Conservation (phyloP, 2,329 filamentous ascomycete species). For the Setomelanomma holmii region DNA sequence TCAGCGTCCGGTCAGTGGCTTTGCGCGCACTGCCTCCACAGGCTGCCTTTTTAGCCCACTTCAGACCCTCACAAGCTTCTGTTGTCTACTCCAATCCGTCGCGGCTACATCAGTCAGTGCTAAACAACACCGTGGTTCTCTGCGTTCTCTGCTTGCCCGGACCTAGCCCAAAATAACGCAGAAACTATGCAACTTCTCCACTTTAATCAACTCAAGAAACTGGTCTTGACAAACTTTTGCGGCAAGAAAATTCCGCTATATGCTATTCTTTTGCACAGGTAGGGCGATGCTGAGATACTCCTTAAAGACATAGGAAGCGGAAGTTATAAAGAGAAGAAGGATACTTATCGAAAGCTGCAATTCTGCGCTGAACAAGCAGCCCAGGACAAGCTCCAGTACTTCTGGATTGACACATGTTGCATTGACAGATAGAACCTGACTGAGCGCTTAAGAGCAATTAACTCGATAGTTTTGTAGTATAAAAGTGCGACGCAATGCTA, state of each 20-base stretch:
- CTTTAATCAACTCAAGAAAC: neutral
- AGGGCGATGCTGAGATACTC: conserved; percentile 33
- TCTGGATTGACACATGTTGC: conserved; percentile 22
- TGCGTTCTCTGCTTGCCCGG: no score
- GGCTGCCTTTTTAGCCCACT: neutral
- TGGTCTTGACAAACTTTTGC: conserved; percentile 11
- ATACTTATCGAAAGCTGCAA: neutral
- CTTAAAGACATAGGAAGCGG: conserved; percentile 24
- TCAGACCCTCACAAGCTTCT: no score
- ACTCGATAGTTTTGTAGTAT: no score
- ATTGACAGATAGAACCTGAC: conserved; percentile 11
- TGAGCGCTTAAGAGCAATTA: no score
- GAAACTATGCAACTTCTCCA: conserved; percentile 5
- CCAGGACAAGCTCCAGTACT: conserved; percentile 16
- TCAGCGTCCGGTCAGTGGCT: neutral
- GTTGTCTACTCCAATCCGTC: no score
- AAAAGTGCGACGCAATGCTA: neutral
- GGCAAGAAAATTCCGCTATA: conserved; percentile 10
- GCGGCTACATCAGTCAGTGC: no score
- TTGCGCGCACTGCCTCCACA: neutral
- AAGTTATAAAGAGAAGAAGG: conserved; percentile 8
- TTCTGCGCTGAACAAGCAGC: conserved; percentile 19
- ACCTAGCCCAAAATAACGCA: no score
- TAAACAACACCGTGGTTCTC: no score
- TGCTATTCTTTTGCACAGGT: conserved; percentile 35